phyloP scores from a whole-genome alignment of 1,284 basidiomycete genomes.

The Boletus semigastroideus region DNA sequence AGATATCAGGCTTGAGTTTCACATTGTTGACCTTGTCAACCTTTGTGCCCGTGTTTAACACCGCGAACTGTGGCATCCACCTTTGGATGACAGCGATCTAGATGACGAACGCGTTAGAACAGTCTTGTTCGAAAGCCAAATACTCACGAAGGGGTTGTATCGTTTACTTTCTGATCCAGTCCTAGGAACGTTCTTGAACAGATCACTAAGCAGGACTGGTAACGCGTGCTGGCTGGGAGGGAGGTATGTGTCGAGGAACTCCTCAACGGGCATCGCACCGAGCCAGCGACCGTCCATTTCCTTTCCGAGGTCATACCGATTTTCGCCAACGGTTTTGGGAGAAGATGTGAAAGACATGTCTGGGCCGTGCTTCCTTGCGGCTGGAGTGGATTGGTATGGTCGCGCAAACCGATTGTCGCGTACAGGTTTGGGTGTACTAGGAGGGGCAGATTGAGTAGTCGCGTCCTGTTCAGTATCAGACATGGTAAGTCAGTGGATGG shows the following conservation, averaged over 20 bases:
- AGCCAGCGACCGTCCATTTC: neutral
- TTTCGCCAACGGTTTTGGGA: neutral
- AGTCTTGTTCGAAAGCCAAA: neutral
- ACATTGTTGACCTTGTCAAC: neutral
- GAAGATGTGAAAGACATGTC: neutral
- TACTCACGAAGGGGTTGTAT: neutral
- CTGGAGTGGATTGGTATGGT: neutral
- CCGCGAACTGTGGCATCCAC: neutral
- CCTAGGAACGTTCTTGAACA: neutral
- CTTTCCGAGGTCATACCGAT: neutral
- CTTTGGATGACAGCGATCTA: neutral
- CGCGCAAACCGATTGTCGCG: neutral
- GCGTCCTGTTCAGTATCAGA: neutral
- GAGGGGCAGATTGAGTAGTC: neutral
- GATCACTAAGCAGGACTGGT: neutral
- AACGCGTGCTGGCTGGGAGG: neutral
- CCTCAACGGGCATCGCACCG: neutral
- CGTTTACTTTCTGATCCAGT: neutral
- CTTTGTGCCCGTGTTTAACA: neutral
- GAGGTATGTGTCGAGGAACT: neutral
- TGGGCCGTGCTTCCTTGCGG: neutral
- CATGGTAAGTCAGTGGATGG: neutral
- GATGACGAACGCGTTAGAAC: neutral
- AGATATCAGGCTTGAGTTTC: neutral
- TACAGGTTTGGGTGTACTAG: neutral